phyloP scores from a whole-genome alignment of 176 grass and related monocot species.

The Poa pratensis region DNA sequence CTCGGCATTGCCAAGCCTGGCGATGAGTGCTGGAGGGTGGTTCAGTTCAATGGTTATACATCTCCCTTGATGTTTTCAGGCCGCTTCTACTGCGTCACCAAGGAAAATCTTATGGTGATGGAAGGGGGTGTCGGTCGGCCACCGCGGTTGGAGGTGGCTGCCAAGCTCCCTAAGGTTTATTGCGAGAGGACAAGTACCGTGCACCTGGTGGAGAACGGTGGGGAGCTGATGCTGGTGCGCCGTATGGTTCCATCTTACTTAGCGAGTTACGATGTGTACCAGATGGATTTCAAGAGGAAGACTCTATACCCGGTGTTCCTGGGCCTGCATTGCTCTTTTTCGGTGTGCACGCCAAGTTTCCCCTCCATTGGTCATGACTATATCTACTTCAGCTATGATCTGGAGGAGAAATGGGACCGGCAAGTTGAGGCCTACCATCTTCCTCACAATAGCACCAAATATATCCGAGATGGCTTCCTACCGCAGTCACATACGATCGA shows the following conservation, averaged over 20 bases:
- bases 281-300: too few relatives aligned
- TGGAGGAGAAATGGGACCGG: background rate
- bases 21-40: background rate
- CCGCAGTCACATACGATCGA: background rate
- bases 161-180: background rate
- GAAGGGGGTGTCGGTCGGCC: background rate
- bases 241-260: background rate
- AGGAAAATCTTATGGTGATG: background rate
- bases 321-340: background rate
- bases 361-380: background rate
- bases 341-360: background rate
- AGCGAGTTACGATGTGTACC: background rate
- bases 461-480: background rate
- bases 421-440: background rate
- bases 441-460: background rate
- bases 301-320: background rate
- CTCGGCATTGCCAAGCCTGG: background rate
- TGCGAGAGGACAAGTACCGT: fast-evolving
- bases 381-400: background rate
- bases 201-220: conserved; percentile 23
- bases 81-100: background rate
- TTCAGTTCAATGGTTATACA: background rate
- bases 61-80: background rate
- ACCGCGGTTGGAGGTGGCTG: background rate
- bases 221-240: background rate